Evolutionary conservation across 352 stramenopile species (phyloP).

Genomic region (Globisporangium nodosum): DNA sequence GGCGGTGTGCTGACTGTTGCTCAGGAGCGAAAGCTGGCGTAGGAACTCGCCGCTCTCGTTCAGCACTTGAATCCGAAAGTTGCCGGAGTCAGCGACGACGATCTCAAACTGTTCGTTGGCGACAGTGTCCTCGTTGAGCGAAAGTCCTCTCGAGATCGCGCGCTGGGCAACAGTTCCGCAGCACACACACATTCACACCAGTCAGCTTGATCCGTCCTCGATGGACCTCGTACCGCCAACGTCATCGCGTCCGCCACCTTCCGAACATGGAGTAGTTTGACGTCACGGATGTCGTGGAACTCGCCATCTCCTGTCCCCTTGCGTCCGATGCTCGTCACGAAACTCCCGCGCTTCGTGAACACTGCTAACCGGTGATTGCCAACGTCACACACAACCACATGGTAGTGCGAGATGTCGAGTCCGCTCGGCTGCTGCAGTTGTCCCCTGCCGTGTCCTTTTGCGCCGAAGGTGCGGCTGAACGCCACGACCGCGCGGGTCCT

Average conservation of each 20-base stretch:
- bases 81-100: constrained; percentile 56
- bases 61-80: constrained; percentile 67
- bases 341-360: constrained; percentile 54
- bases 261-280: constrained; percentile 51
- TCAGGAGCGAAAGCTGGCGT: constrained; percentile 44
- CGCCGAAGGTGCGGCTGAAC: constrained; percentile 21
- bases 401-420: constrained; percentile 62
- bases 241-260: constrained; percentile 27
- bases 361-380: constrained; percentile 42
- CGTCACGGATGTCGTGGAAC: constrained; percentile 47
- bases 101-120: constrained; percentile 69
- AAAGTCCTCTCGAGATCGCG: constrained; percentile 32
- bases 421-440: constrained; percentile 37
- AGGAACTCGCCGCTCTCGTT: constrained; percentile 49
- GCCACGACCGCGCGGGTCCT: not conserved
- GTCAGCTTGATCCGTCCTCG: not conserved
- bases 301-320: constrained; percentile 29
- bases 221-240: not conserved
- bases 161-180: constrained; percentile 14
- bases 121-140: constrained; percentile 23
- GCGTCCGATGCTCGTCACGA: constrained; percentile 34
- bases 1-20: constrained; percentile 28
- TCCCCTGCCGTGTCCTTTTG: constrained; percentile 21
- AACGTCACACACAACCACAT: constrained; percentile 54
- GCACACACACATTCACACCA: too few relatives aligned